These are phyloP conservation scores for Blastocrithidia nonstop DNA, from an alignment of 208 protist genomes.

Conservation along the genomic window DNA sequence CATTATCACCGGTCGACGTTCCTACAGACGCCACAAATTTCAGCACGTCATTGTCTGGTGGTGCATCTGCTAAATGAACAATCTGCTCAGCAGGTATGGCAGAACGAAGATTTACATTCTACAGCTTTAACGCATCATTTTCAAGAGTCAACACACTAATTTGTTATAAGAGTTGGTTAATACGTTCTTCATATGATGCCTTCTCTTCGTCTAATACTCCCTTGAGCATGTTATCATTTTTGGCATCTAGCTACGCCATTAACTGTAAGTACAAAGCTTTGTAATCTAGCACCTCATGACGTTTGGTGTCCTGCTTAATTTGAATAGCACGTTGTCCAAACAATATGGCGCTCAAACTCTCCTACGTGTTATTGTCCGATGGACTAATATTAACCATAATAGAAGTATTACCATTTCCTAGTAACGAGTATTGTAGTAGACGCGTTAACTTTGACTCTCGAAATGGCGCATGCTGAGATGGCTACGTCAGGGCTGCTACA, in stretches of 20 bases:
- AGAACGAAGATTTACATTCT: constrained; percentile 20
- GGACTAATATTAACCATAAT: constrained; percentile 85
- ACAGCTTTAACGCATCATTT: constrained; percentile 35
- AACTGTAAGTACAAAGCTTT: constrained; percentile 80
- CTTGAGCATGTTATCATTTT: constrained; percentile 65
- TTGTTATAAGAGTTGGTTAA: constrained; percentile 36
- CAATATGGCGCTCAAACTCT: constrained; percentile 72
- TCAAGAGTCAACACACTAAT: constrained; percentile 43
- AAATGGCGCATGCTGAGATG: constrained; percentile 72
- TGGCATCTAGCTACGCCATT: constrained; percentile 72
- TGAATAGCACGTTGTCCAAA: constrained; percentile 88
- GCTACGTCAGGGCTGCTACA: constrained; percentile 68
- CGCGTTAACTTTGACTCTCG: constrained; percentile 90
- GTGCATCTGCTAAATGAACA: constrained; percentile 2
- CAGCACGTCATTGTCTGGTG: constrained; percentile 1
- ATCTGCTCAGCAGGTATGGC: constrained; percentile 21
- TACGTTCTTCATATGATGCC: constrained; percentile 53
- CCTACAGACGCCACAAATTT: not conserved
- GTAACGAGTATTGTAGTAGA: constrained; percentile 85
- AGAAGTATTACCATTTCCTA: constrained; percentile 84
- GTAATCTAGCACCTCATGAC: constrained; percentile 86
- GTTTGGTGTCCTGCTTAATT: constrained; percentile 83
- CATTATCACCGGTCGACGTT: constrained; percentile 1
- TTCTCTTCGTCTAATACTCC: constrained; percentile 56
- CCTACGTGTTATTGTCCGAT: constrained; percentile 67